Conservation (phyloP, 768 basidiomycete genomes). For the Podaxis rugospora region DNA sequence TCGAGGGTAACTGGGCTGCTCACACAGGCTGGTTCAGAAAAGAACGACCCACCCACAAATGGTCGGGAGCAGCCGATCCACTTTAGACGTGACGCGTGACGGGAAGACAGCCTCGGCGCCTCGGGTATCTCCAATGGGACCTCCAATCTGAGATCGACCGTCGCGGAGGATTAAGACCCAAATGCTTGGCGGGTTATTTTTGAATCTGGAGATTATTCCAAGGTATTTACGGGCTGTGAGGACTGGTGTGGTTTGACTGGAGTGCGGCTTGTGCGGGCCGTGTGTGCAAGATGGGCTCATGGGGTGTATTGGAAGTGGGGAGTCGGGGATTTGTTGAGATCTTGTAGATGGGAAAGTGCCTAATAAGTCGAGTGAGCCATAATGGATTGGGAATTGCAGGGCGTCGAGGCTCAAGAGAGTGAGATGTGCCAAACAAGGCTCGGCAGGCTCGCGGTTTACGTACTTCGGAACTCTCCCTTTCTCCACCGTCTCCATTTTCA, state of each 20-base stretch:
- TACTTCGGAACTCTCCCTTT: constrained; percentile 41
- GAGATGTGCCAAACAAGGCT: constrained; percentile 19
- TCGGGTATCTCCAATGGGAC: constrained; percentile 24
- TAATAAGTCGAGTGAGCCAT: constrained; percentile 3
- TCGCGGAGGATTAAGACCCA: constrained; percentile 13
- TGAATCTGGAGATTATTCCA: constrained; percentile 14
- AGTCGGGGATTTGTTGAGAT: not conserved
- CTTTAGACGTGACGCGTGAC: constrained; percentile 8
- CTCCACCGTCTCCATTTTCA: constrained; percentile 32
- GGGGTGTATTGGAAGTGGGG: not conserved
- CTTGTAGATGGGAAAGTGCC: not conserved
- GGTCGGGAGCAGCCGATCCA: constrained; percentile 12
- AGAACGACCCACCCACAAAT: constrained; percentile 3
- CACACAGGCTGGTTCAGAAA: constrained; percentile 9
- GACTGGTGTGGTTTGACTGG: not conserved
- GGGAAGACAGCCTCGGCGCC: constrained; percentile 33
- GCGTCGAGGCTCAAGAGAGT: constrained; percentile 9
- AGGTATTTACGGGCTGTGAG: constrained; percentile 8
- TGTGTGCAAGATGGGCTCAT: not conserved
- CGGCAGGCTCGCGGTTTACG: constrained; percentile 27
- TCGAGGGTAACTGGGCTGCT: constrained; percentile 9
- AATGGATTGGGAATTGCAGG: not conserved
- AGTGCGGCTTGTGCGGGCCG: not conserved
- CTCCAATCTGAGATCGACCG: constrained; percentile 16
- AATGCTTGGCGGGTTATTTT: constrained; percentile 10